Conservation (phyloP, 2,329 filamentous ascomycete species). For the Fusarium veterinarium region DNA sequence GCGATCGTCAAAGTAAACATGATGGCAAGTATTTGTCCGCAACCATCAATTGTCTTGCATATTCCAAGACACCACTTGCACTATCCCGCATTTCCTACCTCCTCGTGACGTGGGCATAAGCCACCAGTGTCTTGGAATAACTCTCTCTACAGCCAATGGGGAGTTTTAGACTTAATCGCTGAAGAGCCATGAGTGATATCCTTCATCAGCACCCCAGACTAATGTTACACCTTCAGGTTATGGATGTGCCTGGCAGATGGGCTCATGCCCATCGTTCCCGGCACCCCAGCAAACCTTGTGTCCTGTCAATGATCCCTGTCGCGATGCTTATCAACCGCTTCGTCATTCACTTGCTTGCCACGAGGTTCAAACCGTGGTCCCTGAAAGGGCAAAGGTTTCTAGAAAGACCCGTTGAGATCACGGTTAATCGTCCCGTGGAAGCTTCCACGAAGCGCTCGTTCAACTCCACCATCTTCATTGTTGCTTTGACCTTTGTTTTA, state of each 20-base stretch:
- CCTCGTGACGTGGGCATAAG: slow-evolving; percentile 3
- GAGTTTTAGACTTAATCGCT: background rate
- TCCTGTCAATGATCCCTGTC: slow-evolving; percentile 26
- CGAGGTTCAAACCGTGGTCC: slow-evolving; percentile 9
- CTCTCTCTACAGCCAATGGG: background rate
- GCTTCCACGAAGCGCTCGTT: slow-evolving; percentile 13
- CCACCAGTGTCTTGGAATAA: background rate
- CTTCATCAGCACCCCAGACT: slow-evolving; percentile 19
- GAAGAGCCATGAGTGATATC: background rate
- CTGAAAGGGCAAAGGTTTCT: slow-evolving; percentile 14
- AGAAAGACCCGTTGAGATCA: slow-evolving; percentile 21
- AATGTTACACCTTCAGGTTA: slow-evolving; percentile 39
- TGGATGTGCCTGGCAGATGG: slow-evolving; percentile 19
- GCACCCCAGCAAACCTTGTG: slow-evolving; percentile 27
- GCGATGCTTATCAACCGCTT: slow-evolving; percentile 36
- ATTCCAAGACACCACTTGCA: slow-evolving; percentile 2
- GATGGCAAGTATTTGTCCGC: slow-evolving; percentile 14
- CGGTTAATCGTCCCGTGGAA: slow-evolving; percentile 28
- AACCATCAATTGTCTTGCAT: slow-evolving; percentile 8
- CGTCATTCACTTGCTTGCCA: slow-evolving; percentile 32
- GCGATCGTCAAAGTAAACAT: slow-evolving; percentile 28
- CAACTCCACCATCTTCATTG: background rate
- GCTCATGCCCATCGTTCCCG: slow-evolving; percentile 24
- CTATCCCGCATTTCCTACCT: slow-evolving; percentile 3
- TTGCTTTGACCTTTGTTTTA: background rate